Evolutionary conservation across 371 early-diverging fungal species (phyloP).

Genomic region (Syncephalastrum sp.): DNA sequence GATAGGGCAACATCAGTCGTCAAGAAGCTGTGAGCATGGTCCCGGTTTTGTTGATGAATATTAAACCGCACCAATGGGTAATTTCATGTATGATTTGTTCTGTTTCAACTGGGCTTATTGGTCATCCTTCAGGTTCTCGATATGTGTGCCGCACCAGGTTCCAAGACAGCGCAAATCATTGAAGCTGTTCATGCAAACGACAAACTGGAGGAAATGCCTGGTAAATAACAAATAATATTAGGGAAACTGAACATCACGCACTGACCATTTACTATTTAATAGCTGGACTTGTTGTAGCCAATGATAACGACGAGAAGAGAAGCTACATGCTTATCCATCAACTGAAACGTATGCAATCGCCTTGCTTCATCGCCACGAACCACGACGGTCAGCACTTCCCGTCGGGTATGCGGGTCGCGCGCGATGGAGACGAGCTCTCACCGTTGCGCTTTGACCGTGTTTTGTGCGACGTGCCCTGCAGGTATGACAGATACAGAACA

Average conservation of each 20-base stretch:
- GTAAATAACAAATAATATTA: conserved; percentile 35
- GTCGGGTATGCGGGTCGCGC: too few species aligned
- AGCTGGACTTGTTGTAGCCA: conserved; percentile 95
- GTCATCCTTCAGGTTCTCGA: conserved; percentile 56
- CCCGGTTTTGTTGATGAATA: conserved; percentile 92
- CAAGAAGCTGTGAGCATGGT: conserved; percentile 99
- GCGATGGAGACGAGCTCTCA: too few species aligned
- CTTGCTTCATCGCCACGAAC: conserved; percentile 93
- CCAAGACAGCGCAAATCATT: conserved; percentile 90
- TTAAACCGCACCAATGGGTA: conserved; percentile 89
- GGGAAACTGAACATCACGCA: neutral
- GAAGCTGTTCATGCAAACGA: conserved; percentile 87
- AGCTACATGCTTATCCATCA: conserved; percentile 96
- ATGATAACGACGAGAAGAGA: conserved; percentile 93
- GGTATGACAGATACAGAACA: conserved; percentile 11
- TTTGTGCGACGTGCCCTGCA: conserved; percentile 98
- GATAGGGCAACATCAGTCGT: conserved; percentile 91
- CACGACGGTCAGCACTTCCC: conserved; percentile 96
- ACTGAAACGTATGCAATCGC: conserved; percentile 88
- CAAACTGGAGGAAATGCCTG: conserved; percentile 55
- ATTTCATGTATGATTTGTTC: neutral
- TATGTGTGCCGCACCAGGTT: conserved; percentile 94
- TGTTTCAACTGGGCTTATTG: neutral
- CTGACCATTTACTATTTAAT: conserved; percentile 1
- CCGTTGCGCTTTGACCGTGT: conserved; percentile 91